A percentile compares a stretch with the other conserved stretches of the same genome.
Conservation (phyloP, 352 stramenopile genomes). For the Elongisporangium senticosum region DNA sequence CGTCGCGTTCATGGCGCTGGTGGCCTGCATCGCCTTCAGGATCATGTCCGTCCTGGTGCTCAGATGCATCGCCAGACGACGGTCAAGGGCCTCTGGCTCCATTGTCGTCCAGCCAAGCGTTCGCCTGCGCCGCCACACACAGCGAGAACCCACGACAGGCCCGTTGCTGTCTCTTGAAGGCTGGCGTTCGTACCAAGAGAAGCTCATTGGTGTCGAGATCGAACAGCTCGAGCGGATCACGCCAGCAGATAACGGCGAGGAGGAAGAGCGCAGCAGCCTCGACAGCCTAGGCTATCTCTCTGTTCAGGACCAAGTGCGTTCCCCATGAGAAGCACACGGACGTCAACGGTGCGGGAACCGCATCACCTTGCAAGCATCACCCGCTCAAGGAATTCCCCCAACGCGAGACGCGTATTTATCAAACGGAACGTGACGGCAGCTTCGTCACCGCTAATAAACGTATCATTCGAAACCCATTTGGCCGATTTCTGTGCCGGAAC, state of each 20-base stretch:
- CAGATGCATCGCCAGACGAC: not conserved
- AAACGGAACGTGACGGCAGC: not conserved
- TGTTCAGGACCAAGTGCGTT: not conserved
- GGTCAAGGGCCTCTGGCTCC: too few relatives aligned
- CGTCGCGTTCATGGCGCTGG: constrained; percentile 14
- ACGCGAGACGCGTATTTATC: not conserved
- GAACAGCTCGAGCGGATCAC: not conserved
- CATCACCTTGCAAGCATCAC: not conserved
- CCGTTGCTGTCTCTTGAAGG: constrained; percentile 28
- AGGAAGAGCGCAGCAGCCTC: not conserved
- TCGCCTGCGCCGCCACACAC: not conserved
- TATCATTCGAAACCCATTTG: too few relatives aligned
- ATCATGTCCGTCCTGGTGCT: not conserved
- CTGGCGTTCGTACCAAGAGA: constrained; percentile 47
- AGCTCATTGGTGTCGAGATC: constrained; percentile 21
- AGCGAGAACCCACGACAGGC: constrained; percentile 12
- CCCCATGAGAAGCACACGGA: too few relatives aligned
- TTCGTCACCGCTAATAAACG: not conserved
- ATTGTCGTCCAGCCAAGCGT: not conserved
- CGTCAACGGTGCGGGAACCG: too few relatives aligned
- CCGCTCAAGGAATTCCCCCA: not conserved
- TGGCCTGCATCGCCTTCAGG: constrained; percentile 6
- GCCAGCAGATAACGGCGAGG: not conserved
- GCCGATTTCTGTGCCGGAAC: not conserved
- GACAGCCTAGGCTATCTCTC: not conserved